Evolutionary conservation across 768 basidiomycete species (phyloP), one percentile per base, ranked within the genome.

Genomic region (Scleroderma citrinum): DNA sequence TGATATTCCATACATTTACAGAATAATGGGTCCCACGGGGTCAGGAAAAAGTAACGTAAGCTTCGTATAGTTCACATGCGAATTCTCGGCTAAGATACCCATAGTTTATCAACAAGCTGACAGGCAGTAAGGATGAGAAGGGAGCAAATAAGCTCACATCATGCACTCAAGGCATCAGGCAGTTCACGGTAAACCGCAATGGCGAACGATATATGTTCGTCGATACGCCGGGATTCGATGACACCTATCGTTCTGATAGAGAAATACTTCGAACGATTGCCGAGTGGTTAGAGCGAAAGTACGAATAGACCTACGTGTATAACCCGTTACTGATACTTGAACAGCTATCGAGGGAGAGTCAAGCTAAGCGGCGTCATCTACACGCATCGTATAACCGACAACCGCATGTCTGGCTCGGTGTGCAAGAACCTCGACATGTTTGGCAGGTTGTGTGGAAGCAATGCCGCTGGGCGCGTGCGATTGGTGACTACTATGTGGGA

Each of bases 401-500:
- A 29, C 26, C 26, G 26, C 26, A 57, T 73, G 57, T 52, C 59
- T 12, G 69, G 66, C 13, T 62, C 66, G 13, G 49, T 51, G 6
- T 41, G 45, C 21, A 60, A 56, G 38, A 70, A 68, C 49, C 62
- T 72, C 42, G 50, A 55, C 16, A 48, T 71, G 51, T 70, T 73
- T 49, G 51, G 57, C 21, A 54, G 60, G 24, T 50, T 74, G 16
- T 74, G 73, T 34, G 72, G 71, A 3, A 29, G 55, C 11, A n/a
- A 52, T 3, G 56, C 63, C 7, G 43, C 66, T 21, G 55, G 13
- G 29, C 69, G 69, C n/a, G 58, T 68, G 6, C 53, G 64, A 17
- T 50, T 74, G 16, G 56, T 66, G 16, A 73, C 71, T 1, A 72
- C 67, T 1, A 69, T 69, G 65, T 73, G 71, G 72, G 60, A 61